These are phyloP conservation scores for Areca catechu DNA, from an alignment of 176 grass and related monocot genomes.

Conservation along the genomic window DNA sequence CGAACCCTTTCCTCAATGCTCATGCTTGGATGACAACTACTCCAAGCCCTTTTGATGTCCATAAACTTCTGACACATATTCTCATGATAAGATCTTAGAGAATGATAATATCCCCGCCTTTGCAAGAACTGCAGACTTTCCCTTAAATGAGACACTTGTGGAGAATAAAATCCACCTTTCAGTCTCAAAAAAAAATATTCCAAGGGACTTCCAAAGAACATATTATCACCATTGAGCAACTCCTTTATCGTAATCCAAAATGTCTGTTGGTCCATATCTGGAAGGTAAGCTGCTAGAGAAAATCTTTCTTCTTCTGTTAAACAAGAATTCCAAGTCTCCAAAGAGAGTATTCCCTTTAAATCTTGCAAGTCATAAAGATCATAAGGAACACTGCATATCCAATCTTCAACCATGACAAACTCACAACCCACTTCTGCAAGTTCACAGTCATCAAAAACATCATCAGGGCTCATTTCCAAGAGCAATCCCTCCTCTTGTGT, in stretches of 20 bases:
- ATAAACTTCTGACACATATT: conserved; percentile 37
- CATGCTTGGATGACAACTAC: conserved; percentile 17
- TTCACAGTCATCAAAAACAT: conserved; percentile 40
- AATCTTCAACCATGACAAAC: conserved; percentile 35
- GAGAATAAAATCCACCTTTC: conserved; percentile 71
- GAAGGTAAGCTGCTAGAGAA: conserved; percentile 47
- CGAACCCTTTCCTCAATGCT: conserved; percentile 35
- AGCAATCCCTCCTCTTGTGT: conserved; percentile 37
- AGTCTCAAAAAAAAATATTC: conserved; percentile 35
- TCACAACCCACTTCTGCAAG: conserved; percentile 51
- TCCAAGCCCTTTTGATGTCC: conserved; percentile 36
- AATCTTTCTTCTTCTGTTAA: conserved; percentile 79
- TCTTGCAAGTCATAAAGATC: conserved; percentile 59
- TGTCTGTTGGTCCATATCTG: conserved; percentile 60
- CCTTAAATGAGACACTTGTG: conserved; percentile 50
- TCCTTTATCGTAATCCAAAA: conserved; percentile 46
- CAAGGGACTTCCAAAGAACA: conserved; percentile 71
- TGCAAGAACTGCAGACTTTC: conserved; percentile 41
- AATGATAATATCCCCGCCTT: conserved; percentile 52
- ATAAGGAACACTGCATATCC: conserved; percentile 68
- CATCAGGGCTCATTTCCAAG: conserved; percentile 20
- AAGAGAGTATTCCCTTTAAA: conserved; percentile 53
- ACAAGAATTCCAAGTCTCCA: conserved; percentile 72
- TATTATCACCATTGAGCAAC: conserved; percentile 37
- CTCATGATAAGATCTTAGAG: conserved; percentile 56